Evolutionary conservation across 331 rosid genomes (phyloP).

Genomic region (Acacia concinna): DNA sequence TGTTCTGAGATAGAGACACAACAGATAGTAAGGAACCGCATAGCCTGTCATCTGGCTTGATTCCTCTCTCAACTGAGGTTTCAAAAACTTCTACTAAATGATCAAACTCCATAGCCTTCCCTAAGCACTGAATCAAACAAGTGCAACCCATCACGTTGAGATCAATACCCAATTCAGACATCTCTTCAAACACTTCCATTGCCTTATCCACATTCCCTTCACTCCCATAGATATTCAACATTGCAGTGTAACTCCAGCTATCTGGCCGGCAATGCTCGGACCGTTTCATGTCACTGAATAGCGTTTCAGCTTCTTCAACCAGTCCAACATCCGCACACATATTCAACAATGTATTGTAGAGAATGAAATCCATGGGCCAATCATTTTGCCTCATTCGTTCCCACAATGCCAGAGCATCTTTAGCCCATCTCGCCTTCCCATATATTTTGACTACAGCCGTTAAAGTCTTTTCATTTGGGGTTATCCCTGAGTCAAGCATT

Average conservation of each 20-base stretch:
- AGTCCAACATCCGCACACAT: conserved; percentile 96
- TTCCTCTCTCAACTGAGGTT: conserved; percentile 56
- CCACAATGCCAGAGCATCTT: conserved; percentile 87
- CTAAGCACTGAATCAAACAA: conserved; percentile 93
- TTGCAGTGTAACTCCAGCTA: conserved; percentile 94
- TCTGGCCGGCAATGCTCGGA: conserved; percentile 62
- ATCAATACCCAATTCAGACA: conserved; percentile 57
- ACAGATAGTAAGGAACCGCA: conserved; percentile 87
- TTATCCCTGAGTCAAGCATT: conserved; percentile 71
- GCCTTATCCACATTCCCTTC: conserved; percentile 74
- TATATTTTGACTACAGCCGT: conserved; percentile 84
- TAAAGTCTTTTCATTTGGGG: conserved; percentile 79
- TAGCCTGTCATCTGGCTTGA: conserved; percentile 79
- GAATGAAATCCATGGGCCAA: conserved; percentile 89
- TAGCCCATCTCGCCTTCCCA: conserved; percentile 95
- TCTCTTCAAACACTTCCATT: conserved; percentile 74
- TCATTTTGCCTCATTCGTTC: conserved; percentile 60
- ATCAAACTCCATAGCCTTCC: conserved; percentile 70
- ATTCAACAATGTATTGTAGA: conserved; percentile 85
- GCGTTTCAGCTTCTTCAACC: conserved; percentile 82
- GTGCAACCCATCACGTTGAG: conserved; percentile 95
- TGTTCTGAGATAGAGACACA: conserved; percentile 59
- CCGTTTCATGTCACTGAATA: conserved; percentile 78
- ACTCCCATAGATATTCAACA: conserved; percentile 87
- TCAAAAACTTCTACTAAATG: conserved; percentile 60